Evolutionary conservation across 2,329 filamentous ascomycete genomes (phyloP).

Genomic region (Zasmidium citrigriseum): DNA sequence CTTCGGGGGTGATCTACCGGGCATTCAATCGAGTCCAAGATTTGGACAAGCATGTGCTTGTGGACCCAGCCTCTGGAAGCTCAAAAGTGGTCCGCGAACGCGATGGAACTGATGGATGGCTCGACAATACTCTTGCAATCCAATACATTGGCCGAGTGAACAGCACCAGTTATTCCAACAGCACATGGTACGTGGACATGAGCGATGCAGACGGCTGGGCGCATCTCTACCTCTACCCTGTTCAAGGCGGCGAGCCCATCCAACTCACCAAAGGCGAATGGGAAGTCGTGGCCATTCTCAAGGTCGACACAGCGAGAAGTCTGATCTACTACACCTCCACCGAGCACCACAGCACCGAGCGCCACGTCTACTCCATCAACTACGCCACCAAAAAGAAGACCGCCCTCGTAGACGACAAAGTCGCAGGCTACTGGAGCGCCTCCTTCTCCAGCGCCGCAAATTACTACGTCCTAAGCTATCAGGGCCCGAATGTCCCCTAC

Average conservation of each 20-base stretch:
- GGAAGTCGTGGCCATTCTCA: constrained; percentile 63
- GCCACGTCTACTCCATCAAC: constrained; percentile 67
- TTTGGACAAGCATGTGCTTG: constrained; percentile 61
- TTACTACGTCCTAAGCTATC: constrained; percentile 67
- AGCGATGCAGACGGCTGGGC: constrained; percentile 67
- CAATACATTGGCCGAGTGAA: constrained; percentile 53
- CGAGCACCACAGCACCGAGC: constrained; percentile 65
- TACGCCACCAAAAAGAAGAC: constrained; percentile 57
- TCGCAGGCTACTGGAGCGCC: constrained; percentile 62
- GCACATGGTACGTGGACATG: constrained; percentile 64
- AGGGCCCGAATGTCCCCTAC: constrained; percentile 68
- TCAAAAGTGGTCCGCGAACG: constrained; percentile 57
- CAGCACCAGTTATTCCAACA: constrained; percentile 33
- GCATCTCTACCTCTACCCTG: constrained; percentile 66
- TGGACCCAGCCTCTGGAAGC: constrained; percentile 53
- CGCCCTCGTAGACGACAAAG: constrained; percentile 62
- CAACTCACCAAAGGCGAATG: constrained; percentile 57
- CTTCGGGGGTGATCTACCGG: constrained; percentile 63
- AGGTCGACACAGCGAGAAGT: constrained; percentile 58
- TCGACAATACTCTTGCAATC: constrained; percentile 61
- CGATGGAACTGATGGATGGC: constrained; percentile 62
- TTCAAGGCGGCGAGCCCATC: constrained; percentile 52
- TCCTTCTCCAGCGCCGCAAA: constrained; percentile 64
- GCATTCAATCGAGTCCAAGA: constrained; percentile 71
- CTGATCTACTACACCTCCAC: constrained; percentile 67